Conservation (phyloP, 1,284 basidiomycete genomes). For the Trichosporon sp. region DNA sequence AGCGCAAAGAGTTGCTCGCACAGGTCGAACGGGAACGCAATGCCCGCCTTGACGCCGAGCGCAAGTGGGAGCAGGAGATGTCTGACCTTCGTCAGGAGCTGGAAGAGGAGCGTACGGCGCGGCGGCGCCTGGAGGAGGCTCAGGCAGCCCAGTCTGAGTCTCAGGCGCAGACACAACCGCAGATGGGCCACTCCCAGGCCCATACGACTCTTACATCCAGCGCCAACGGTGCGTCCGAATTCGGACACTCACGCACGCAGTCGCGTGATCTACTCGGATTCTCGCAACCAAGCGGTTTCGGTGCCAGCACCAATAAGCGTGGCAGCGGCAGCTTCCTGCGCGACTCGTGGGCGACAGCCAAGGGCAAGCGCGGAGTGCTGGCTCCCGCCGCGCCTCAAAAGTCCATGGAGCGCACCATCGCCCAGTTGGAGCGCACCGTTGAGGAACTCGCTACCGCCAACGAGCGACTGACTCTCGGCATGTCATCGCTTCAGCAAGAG, state of each 20-base stretch:
- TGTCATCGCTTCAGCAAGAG: background rate
- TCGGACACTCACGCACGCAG: background rate
- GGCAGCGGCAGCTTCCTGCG: background rate
- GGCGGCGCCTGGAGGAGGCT: background rate
- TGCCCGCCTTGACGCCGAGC: background rate
- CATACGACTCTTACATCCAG: background rate
- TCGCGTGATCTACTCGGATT: background rate
- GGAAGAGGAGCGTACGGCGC: background rate
- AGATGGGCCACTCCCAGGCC: background rate
- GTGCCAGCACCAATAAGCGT: background rate
- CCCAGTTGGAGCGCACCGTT: background rate
- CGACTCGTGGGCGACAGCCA: background rate
- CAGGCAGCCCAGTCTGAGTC: background rate
- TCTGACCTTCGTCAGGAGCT: background rate
- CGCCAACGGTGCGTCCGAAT: background rate
- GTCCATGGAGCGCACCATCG: background rate
- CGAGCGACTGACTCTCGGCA: background rate
- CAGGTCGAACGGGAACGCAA: background rate
- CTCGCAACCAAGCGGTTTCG: background rate
- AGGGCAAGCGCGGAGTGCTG: background rate
- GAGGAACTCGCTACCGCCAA: background rate
- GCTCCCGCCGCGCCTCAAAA: background rate
- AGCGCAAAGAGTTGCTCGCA: background rate
- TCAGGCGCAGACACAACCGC: background rate
- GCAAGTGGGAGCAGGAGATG: background rate